Conservation (phyloP, 345 rosid genomes). For the Murraya paniculata region DNA sequence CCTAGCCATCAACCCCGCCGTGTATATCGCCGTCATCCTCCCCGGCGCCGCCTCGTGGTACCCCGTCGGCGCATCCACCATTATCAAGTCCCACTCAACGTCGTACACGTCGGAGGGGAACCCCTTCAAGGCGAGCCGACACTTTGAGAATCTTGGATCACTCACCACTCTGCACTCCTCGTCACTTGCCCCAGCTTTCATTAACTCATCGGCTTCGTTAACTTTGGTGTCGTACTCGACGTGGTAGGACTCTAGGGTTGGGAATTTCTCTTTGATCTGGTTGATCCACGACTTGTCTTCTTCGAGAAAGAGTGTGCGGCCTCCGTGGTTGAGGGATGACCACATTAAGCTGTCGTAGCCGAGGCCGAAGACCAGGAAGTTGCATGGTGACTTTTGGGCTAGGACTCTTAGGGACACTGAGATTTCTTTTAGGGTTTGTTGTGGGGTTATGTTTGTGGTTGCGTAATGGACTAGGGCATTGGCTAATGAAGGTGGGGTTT, state of each 20-base stretch:
- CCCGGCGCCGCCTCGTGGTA: slow-evolving; percentile 79
- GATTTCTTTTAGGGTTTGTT: slow-evolving; percentile 77
- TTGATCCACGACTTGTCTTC: slow-evolving; percentile 80
- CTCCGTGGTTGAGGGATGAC: slow-evolving; percentile 74
- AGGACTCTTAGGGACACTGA: slow-evolving; percentile 63
- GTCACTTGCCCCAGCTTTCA: slow-evolving; percentile 36
- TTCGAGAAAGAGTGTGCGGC: slow-evolving; percentile 82
- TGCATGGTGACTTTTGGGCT: slow-evolving; percentile 63
- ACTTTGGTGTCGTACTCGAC: slow-evolving; percentile 71
- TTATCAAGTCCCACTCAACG: slow-evolving; percentile 80
- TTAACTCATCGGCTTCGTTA: slow-evolving; percentile 48
- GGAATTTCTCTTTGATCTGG: slow-evolving; percentile 44
- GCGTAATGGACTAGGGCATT: slow-evolving; percentile 72
- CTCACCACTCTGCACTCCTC: slow-evolving; percentile 41
- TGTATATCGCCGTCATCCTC: slow-evolving; percentile 81
- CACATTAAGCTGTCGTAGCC: slow-evolving; percentile 97
- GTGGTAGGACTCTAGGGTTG: slow-evolving; percentile 65
- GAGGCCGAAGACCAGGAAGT: slow-evolving; percentile 78
- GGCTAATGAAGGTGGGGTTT: slow-evolving; percentile 64
- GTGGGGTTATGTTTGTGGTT: slow-evolving; percentile 79
- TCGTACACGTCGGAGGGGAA: slow-evolving; percentile 70
- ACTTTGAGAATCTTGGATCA: slow-evolving; percentile 61
- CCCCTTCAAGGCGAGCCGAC: slow-evolving; percentile 59
- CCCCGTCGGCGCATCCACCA: slow-evolving; percentile 97
- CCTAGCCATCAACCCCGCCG: slow-evolving; percentile 84